Evolutionary conservation across 2,329 filamentous ascomycete species (phyloP).

Genomic region (Fusarium sarcochroum): DNA sequence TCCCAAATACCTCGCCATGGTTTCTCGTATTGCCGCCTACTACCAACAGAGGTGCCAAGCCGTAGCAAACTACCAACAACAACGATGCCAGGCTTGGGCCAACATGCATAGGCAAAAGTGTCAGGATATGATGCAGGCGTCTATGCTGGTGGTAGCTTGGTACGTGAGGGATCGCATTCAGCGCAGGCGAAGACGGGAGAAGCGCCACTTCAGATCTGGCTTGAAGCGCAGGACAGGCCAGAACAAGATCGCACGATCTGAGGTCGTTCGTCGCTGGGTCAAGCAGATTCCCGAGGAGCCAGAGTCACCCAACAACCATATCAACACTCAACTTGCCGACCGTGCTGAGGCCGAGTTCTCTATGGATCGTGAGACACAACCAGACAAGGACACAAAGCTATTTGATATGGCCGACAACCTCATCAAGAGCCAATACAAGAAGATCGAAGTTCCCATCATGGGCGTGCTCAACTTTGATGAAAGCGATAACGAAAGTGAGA

Average conservation of each 20-base stretch:
- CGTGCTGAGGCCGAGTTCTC: conserved; percentile 58
- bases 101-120: conserved; percentile 62
- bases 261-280: conserved; percentile 61
- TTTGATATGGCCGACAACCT: conserved; percentile 62
- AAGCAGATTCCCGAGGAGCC: conserved; percentile 56
- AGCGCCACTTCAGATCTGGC: conserved; percentile 58
- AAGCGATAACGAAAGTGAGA: conserved; percentile 59
- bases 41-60: conserved; percentile 65
- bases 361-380: conserved; percentile 56
- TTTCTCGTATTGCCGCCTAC: conserved; percentile 62
- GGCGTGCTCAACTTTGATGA: conserved; percentile 61
- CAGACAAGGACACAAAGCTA: conserved; percentile 60
- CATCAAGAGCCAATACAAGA: conserved; percentile 63
- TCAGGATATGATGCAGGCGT: conserved; percentile 64
- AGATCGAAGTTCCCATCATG: conserved; percentile 62
- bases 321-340: conserved; percentile 51
- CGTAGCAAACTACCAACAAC: conserved; percentile 62
- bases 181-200: conserved; percentile 58
- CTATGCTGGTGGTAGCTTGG: conserved; percentile 65
- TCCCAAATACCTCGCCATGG: conserved; percentile 61
- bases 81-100: conserved; percentile 64
- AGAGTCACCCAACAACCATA: conserved; percentile 50
- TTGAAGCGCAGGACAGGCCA: conserved; percentile 53
- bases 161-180: conserved; percentile 64
- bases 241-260: conserved; percentile 56